Conservation (phyloP, 2,329 filamentous ascomycete genomes). For the Trichophyton equinum region DNA sequence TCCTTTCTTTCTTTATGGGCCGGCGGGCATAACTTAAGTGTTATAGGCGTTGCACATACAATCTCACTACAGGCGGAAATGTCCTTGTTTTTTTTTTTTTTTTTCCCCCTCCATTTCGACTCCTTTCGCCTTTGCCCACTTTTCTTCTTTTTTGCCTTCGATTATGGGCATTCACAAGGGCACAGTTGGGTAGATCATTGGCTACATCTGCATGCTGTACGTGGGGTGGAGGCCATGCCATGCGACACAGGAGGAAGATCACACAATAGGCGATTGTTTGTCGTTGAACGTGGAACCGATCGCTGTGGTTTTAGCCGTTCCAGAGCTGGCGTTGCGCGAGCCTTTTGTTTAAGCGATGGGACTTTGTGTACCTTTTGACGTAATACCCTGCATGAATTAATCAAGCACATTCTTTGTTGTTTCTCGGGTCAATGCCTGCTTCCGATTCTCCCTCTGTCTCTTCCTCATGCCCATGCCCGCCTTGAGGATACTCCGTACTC, state of each 20-base stretch:
- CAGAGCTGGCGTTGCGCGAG: neutral
- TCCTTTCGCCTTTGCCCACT: neutral
- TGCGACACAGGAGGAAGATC: neutral
- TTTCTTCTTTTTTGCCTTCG: neutral
- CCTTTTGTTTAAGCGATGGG: neutral
- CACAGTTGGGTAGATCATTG: neutral
- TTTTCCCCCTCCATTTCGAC: neutral
- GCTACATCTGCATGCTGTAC: neutral
- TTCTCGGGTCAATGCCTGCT: neutral
- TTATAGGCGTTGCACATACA: neutral
- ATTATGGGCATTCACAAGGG: neutral
- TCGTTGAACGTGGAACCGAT: neutral
- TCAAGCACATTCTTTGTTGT: neutral
- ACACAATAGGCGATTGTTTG: neutral
- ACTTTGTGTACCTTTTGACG: neutral
- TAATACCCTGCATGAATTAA: neutral
- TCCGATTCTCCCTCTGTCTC: neutral
- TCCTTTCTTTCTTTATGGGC: neutral
- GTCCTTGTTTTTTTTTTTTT: neutral
- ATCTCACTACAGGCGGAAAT: neutral
- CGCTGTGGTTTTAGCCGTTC: neutral
- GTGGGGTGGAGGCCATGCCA: neutral
- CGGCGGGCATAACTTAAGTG: neutral
- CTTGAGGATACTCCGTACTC: neutral
- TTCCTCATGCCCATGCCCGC: neutral